These are phyloP conservation scores for Stenogyne calaminthoides DNA, from an alignment of 305 asterid genomes.

Conservation along the genomic window DNA sequence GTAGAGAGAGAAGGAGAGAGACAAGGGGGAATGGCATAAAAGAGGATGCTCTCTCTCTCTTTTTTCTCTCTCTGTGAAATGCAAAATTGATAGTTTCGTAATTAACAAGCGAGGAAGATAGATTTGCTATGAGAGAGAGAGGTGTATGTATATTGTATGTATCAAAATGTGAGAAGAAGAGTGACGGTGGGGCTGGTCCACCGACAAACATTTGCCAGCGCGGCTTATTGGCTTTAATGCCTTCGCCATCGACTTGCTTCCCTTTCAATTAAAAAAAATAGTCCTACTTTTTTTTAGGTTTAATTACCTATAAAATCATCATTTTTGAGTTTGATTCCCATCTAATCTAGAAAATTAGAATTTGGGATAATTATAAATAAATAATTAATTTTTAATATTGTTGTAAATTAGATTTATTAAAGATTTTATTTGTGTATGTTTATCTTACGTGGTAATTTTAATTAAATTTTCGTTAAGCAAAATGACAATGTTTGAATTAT, in stretches of 20 bases:
- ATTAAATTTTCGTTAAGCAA: too few species aligned
- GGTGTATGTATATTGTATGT: conserved; percentile 12
- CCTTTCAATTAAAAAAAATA: neutral
- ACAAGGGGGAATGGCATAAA: conserved; percentile 17
- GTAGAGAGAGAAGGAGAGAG: conserved; percentile 26
- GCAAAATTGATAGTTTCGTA: conserved; percentile 51
- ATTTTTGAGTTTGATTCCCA: too few species aligned
- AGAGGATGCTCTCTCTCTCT: conserved; percentile 10
- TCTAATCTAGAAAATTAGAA: too few species aligned
- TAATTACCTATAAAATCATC: too few species aligned
- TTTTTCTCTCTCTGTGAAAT: conserved; percentile 22
- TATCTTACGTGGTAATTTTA: too few species aligned
- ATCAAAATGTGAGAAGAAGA: conserved; percentile 26
- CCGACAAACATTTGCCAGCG: conserved; percentile 43
- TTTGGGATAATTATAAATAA: too few species aligned
- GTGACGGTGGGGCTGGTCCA: conserved; percentile 38
- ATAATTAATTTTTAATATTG: too few species aligned
- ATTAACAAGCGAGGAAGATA: conserved; percentile 54
- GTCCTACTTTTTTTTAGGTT: too few species aligned
- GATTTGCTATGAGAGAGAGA: conserved; percentile 23
- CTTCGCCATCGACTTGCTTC: conserved; percentile 25
- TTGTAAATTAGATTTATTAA: too few species aligned
- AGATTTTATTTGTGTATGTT: too few species aligned
- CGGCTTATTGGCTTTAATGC: conserved; percentile 34
- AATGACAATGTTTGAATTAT: too few species aligned